Evolutionary conservation across 371 early-diverging fungal genomes (phyloP), one percentile per base, ranked within the genome.

Genomic region (Mucor mucedo): DNA sequence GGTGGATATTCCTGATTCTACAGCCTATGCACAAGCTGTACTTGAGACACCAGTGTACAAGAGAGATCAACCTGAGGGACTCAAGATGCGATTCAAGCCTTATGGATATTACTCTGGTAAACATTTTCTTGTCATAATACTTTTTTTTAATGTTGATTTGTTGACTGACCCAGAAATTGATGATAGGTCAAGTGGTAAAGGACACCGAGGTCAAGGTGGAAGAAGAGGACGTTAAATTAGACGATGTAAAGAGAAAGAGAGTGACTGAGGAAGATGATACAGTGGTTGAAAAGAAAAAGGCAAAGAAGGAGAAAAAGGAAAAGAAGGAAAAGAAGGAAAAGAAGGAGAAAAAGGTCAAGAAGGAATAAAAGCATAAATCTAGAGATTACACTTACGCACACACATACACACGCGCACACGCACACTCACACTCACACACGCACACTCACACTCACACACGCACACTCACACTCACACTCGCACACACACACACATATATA

Each of bases 31-130:
- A 41, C 70, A 79, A 55, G 62, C 72, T 28, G 76, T 82, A 39
- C 69, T 67, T 0, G 68, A 71, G 30, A 66, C 47, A 65, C 77
- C 82, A 16, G 55, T 75, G 28, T 63, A 69, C 28, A 78, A 75
- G 33, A 65, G 82, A 66, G 69, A 66, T 58, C 82, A 82, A 44
- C 82, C 82, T 21, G 71, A 75, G 59, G 79, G 79, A 10, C 65
- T 82, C 11, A 52, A 79, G 27, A 77, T 82, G 82, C 67, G 79
- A 35, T 79, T 76, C 45, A 76, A 70, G 58, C 79, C 79, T 27
- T 75, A 72, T 58, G 82, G 82, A 27, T 82, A 75, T 52, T 74
- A 74, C 58, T 76, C 76, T 30, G 64, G 72, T 65, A 38, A n/a
- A n/a, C n/a, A n/a, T n/a, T n/a, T n/a, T n/a, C n/a, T n/a, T n/a